Evolutionary conservation across 2,329 filamentous ascomycete genomes (phyloP).

Genomic region (Chalaropsis thielavioides): DNA sequence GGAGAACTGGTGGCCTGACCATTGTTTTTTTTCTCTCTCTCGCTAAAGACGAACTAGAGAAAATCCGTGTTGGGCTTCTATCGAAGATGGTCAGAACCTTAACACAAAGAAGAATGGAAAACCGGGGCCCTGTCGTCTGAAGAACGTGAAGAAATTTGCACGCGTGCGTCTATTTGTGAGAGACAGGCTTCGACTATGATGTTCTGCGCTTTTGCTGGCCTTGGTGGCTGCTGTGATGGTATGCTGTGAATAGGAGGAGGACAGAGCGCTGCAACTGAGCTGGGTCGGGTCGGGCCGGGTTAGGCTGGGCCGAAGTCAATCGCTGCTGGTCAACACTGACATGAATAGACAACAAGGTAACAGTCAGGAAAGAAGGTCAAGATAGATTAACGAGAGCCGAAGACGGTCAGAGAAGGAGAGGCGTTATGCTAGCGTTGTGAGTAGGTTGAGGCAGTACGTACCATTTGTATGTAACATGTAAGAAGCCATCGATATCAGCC

Average conservation of each 20-base stretch:
- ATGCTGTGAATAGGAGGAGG: too few species aligned
- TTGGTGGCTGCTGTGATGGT: not conserved
- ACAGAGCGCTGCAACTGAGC: too few species aligned
- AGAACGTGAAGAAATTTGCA: not conserved
- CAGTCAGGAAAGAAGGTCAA: not conserved
- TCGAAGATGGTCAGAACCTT: not conserved
- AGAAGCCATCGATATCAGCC: not conserved
- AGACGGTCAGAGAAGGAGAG: too few species aligned
- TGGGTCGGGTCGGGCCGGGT: not conserved
- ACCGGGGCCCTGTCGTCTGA: not conserved
- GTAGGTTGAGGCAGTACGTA: too few species aligned
- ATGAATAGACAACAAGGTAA: not conserved
- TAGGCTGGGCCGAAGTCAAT: not conserved
- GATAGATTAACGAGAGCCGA: not conserved
- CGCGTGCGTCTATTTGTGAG: too few species aligned
- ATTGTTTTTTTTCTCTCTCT: not conserved
- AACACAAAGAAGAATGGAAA: not conserved
- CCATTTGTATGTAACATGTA: too few species aligned
- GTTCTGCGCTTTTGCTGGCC: not conserved
- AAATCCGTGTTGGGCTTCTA: too few species aligned
- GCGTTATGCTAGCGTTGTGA: not conserved
- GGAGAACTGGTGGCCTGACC: not conserved
- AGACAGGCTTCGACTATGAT: not conserved
- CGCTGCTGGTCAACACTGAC: not conserved
- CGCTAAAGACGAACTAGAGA: not conserved